Evolutionary conservation across 2,329 filamentous ascomycete genomes (phyloP).

Genomic region (Claviceps lovelessii): DNA sequence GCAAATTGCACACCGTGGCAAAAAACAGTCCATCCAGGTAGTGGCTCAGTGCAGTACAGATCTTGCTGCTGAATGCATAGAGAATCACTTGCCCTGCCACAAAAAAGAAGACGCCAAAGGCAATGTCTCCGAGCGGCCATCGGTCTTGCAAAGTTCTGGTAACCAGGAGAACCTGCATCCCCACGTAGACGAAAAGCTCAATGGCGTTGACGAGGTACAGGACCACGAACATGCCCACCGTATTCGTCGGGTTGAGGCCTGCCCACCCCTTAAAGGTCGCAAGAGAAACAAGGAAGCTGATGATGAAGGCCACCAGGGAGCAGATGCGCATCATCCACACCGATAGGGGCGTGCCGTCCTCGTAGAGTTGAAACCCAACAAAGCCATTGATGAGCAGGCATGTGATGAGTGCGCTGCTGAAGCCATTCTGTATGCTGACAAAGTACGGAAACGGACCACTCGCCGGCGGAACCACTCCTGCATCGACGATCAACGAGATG

Average conservation of each 20-base stretch:
- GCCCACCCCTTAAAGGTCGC: constrained; percentile 89
- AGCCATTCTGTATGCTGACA: constrained; percentile 69
- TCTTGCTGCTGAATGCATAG: constrained; percentile 73
- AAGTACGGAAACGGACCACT: constrained; percentile 80
- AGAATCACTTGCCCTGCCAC: constrained; percentile 82
- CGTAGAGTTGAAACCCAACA: constrained; percentile 94
- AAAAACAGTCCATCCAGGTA: constrained; percentile 93
- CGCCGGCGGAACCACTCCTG: constrained; percentile 77
- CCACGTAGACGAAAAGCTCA: constrained; percentile 70
- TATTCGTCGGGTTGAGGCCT: constrained; percentile 71
- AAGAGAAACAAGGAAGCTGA: constrained; percentile 76
- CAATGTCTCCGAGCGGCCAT: constrained; percentile 87
- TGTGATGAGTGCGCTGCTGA: constrained; percentile 73
- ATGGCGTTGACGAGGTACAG: constrained; percentile 84
- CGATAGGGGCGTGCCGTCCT: constrained; percentile 85
- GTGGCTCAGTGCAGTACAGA: constrained; percentile 75
- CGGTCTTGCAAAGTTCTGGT: constrained; percentile 82
- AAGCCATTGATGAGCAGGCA: constrained; percentile 94
- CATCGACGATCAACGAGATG: constrained; percentile 78
- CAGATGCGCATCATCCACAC: constrained; percentile 80
- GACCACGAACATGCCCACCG: constrained; percentile 78
- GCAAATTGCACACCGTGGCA: constrained; percentile 80
- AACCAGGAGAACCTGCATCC: constrained; percentile 80
- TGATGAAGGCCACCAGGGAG: constrained; percentile 67
- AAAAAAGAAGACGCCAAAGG: constrained; percentile 83